These are phyloP conservation scores for Litsea cubeba DNA, from an alignment of 164 flowering plant genomes.

Conservation along the genomic window DNA sequence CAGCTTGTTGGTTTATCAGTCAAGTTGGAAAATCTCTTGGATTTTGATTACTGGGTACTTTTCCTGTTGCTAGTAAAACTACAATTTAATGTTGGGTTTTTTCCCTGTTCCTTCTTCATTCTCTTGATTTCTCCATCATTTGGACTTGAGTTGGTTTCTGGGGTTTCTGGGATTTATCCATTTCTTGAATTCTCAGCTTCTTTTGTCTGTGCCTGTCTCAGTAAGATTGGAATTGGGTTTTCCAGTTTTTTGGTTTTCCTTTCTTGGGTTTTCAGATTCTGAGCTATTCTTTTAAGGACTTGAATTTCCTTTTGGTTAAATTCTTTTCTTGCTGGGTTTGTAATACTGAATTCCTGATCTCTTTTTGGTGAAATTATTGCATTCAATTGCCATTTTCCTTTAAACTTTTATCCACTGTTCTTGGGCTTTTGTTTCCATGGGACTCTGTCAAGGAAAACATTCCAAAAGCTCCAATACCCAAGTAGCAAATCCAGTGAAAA, in stretches of 20 bases:
- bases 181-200: background rate
- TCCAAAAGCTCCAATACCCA: conserved; percentile 20
- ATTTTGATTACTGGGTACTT: conserved; percentile 6
- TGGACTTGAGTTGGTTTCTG: background rate
- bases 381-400: background rate
- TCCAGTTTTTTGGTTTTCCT: background rate
- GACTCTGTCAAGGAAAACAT: conserved; percentile 84
- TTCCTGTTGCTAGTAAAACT: background rate
- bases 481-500: conserved; percentile 20
- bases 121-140: background rate
- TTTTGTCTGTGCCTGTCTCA: background rate
- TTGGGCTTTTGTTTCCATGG: conserved; percentile 42
- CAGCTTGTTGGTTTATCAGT: background rate
- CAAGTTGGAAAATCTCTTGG: background rate
- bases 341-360: background rate
- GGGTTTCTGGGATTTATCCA: background rate
- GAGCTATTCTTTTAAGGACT: background rate
- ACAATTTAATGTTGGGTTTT: background rate
- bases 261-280: background rate
- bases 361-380: background rate
- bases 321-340: background rate
- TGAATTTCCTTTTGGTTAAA: background rate
- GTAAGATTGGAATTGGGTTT: no score
- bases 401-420: background rate
- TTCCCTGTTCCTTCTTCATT: background rate